A percentile compares a stretch with the other conserved stretches of the same genome.
phyloP scores from a whole-genome alignment of 306 rosid species.

The Morella rubra region DNA sequence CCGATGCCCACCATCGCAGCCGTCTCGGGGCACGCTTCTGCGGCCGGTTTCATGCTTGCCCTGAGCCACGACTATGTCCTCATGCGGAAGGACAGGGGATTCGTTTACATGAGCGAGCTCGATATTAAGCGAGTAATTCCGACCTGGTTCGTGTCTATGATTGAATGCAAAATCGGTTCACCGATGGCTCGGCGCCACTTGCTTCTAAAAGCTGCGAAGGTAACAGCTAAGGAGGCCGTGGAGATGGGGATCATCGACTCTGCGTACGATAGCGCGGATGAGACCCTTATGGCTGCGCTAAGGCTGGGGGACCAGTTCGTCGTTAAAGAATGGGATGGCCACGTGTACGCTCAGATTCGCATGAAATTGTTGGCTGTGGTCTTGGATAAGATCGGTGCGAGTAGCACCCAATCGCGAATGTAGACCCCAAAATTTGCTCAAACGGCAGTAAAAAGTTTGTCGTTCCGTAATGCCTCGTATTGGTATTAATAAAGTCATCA shows the following conservation, averaged over 20 bases:
- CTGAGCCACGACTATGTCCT: slow-evolving; percentile 68
- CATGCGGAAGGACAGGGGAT: slow-evolving; percentile 73
- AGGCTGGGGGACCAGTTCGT: slow-evolving; percentile 38
- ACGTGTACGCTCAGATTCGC: slow-evolving; percentile 65
- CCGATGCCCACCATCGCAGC: slow-evolving; percentile 83
- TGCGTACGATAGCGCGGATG: slow-evolving; percentile 48
- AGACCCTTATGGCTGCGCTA: slow-evolving; percentile 59
- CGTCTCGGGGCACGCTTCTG: slow-evolving; percentile 77
- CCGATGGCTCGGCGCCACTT: slow-evolving; percentile 49
- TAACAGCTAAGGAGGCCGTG: slow-evolving; percentile 59
- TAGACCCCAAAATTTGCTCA: slow-evolving; percentile 18
- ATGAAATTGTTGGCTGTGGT: slow-evolving; percentile 35
- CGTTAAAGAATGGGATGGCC: slow-evolving; percentile 64
- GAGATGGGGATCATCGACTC: slow-evolving; percentile 59
- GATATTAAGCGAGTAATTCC: slow-evolving; percentile 59
- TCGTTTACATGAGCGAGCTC: slow-evolving; percentile 85
- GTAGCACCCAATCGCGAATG: slow-evolving; percentile 29
- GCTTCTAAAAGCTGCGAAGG: slow-evolving; percentile 58
- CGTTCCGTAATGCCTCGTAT: no score
- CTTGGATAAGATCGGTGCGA: slow-evolving; percentile 29
- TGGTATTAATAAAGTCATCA: no score
- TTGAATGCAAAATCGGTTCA: slow-evolving; percentile 50
- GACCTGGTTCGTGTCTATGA: slow-evolving; percentile 49
- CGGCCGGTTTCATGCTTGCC: slow-evolving; percentile 67
- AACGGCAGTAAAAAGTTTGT: no score